Percentiles rank a stretch among this genome's conserved stretches.
These are phyloP conservation scores for Neonectria hederae DNA, from an alignment of 2,329 filamentous ascomycete species.

Conservation along the genomic window DNA sequence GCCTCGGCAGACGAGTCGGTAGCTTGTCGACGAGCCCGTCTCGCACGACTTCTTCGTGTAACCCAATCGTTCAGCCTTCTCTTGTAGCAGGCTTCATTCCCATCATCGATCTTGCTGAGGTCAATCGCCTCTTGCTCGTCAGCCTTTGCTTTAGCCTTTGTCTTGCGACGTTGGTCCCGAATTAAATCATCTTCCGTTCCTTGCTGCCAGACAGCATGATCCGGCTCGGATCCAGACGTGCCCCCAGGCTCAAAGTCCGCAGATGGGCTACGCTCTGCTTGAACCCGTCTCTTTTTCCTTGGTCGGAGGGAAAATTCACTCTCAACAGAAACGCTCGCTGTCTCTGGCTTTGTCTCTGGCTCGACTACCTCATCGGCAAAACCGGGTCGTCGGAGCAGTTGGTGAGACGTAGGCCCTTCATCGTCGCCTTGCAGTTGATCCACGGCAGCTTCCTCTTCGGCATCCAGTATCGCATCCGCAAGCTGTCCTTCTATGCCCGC, in stretches of 20 bases:
- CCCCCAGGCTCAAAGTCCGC: slow-evolving; percentile 57
- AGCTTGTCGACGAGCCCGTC: slow-evolving; percentile 52
- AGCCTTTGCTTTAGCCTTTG: slow-evolving; percentile 50
- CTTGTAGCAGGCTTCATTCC: slow-evolving; percentile 84
- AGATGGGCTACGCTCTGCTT: slow-evolving; percentile 50
- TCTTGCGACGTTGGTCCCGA: slow-evolving; percentile 53
- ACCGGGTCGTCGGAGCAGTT: slow-evolving; percentile 76
- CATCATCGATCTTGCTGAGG: slow-evolving; percentile 79
- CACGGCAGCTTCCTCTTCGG: slow-evolving; percentile 73
- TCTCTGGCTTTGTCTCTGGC: slow-evolving; percentile 24
- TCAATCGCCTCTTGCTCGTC: slow-evolving; percentile 56
- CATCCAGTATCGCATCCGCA: slow-evolving; percentile 81
- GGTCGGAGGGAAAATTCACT: slow-evolving; percentile 67
- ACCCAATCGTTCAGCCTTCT: slow-evolving; percentile 80
- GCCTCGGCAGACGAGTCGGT: slow-evolving; percentile 45
- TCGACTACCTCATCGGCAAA: slow-evolving; percentile 60
- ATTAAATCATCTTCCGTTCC: slow-evolving; percentile 52
- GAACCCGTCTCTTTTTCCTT: slow-evolving; percentile 63
- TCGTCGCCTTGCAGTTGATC: slow-evolving; percentile 52
- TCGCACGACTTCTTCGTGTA: slow-evolving; percentile 55
- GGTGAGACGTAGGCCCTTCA: slow-evolving; percentile 71
- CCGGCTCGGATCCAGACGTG: slow-evolving; percentile 46
- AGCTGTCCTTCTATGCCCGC: slow-evolving; percentile 73
- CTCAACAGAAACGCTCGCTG: slow-evolving; percentile 47
- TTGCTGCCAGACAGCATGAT: slow-evolving; percentile 51